Base-by-base conservation (phyloP, 192 early-diverging fungal genomes). In the Backusella liffmaniae region DNA sequence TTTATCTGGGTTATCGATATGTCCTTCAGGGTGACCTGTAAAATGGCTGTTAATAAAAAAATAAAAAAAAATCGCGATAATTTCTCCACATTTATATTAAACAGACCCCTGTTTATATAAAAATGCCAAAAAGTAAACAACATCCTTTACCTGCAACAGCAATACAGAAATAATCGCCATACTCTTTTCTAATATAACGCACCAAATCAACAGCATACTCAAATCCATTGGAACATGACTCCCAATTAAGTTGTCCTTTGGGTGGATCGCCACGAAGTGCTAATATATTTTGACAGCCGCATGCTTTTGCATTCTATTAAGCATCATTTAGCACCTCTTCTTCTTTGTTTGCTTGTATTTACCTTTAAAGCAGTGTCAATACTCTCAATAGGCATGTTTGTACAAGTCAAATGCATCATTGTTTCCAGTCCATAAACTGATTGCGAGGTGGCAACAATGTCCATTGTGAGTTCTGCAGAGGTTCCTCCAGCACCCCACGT, bases 401-500 rank as follows among this genome's bases (percentile, higher is more conserved):
- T 98, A 79, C 98, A 99, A 16, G 97, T 99, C 80, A 99, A 86
- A 81, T 99, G 98, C 97, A 98, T 97, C 75, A 90, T 86, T 0
- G 95, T 93, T 75, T 98, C 96, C 23, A 98, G 86, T 3, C 96
- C 96, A 77, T 95, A 95, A 1, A 96, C 94, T 36, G 90, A 88
- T 89, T 98, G 96, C 7, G 95, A 93, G 15, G 93, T 94, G 0
- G 90, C 85, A 59, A 91, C 90, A 26, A 99, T 92, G 81, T 98
- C 94, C 35, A 94, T 78, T 4, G 96, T 99, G n/a, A 93, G 85
- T 72, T 97, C 95, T 5, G 95, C 92, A 15, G 92, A 92, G 18
- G 91, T 86, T 3, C 98, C 98, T 8, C 98, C 98, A 10, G 98
- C 98, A 59, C 93, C 94, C 98, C 98, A 99, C 7, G 98, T 99